Evolutionary conservation across 2,329 filamentous ascomycete genomes (phyloP), one percentile per base, ranked within the genome.

Genomic region (Paracoccidioides brasiliensis): DNA sequence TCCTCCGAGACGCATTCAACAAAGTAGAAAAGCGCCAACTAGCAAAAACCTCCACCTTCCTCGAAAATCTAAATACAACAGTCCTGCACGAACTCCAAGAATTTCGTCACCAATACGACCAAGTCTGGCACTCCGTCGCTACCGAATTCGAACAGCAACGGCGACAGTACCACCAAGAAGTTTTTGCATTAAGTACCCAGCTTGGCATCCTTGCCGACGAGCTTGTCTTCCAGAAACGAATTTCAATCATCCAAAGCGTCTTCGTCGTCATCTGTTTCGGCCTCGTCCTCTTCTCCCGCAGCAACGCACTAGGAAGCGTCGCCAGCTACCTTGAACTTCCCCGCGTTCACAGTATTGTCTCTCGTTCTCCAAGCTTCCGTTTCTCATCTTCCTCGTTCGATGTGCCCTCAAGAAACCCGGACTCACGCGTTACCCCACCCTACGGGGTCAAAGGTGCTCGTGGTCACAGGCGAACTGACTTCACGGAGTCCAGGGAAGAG

Each of bases 71-170:
- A n/a, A 98, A 98, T 69, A 78, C 77, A 49, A 96, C 90, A 0
- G 89, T 97, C 0, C 78, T 95, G 42, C 78, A 81, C 14, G 93
- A 98, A 69, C 76, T 95, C 40, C 82, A 82, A 59, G 82, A 79
- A 52, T 85, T 93, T 59, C 81, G 88, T 53, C 82, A 84, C 57
- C 87, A 96, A 68, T 97, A 97, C 69, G 91, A 97, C 66, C 88
- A 96, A 66, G 83, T 97, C 10, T 97, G 91, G 90, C 90, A 95
- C 70, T 91, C 87, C 22, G 96, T 94, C 9, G 85, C 96, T 28
- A 84, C 95, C 55, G 90, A 94, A 35, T 80, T 97, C 12, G 90
- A 96, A 67, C 84, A 83, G 44, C 91, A 96, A 69, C 84, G 89
- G 44, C 86, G 95, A 66, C 84, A 89, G 62, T 88, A 88, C 14